Evolutionary conservation across 345 rosid species (phyloP).

Genomic region (Erodium maritimum): DNA sequence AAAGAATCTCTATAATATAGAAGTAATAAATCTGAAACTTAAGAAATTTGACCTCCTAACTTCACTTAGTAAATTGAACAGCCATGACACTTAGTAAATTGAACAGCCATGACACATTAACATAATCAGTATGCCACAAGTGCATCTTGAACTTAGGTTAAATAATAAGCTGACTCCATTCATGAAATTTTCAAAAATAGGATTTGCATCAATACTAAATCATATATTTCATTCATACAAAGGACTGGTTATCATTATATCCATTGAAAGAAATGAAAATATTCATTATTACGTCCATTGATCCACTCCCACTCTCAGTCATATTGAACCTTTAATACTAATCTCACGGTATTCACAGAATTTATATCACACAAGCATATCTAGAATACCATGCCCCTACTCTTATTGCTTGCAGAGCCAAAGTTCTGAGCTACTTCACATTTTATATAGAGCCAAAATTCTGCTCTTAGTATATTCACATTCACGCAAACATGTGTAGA

Average conservation of each 20-base stretch:
- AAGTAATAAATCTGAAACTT: background rate
- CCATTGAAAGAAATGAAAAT: background rate
- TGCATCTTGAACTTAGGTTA: no score
- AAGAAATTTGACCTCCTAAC: background rate
- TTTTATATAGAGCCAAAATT: background rate
- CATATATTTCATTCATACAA: no score
- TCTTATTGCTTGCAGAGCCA: background rate
- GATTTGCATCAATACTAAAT: no score
- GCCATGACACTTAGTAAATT: background rate
- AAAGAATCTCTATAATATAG: background rate
- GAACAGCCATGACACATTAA: background rate
- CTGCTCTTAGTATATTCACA: background rate
- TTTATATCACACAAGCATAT: background rate
- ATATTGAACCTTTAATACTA: background rate
- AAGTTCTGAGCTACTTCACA: background rate
- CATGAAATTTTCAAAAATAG: no score
- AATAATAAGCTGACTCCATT: no score
- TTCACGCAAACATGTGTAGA: background rate
- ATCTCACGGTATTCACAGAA: background rate
- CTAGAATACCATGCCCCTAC: background rate
- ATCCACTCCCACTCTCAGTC: background rate
- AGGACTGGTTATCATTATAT: background rate
- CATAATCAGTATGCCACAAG: background rate
- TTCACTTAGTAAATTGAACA: background rate
- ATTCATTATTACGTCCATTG: background rate